Evolutionary conservation across 495 filamentous ascomycete genomes (phyloP), one percentile per base, ranked within the genome.

Genomic region (Penicillium antarcticum): DNA sequence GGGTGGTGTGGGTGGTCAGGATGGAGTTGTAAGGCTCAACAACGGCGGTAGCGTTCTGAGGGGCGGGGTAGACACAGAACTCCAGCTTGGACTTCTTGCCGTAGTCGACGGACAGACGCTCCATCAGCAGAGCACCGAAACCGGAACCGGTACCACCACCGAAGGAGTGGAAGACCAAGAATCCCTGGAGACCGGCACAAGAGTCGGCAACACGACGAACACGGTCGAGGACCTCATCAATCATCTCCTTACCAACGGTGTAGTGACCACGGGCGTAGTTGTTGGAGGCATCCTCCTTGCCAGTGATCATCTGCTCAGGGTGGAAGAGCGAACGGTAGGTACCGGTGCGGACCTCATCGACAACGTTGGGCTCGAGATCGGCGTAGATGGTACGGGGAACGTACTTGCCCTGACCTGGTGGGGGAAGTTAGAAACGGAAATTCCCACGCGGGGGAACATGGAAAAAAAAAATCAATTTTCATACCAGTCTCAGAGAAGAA

Each of bases 1-100:
- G 86, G 61, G 95, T 98, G 62, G 91, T 97, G 80, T 98, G 94
- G 50, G 94, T 98, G 60, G 95, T 96, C 48, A 98, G 81, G 72
- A 97, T 96, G 43, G 95, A 96, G 80, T 97, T 98, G 82, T 98
- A 98, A 21, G 94, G 94, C 81, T 98, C 94, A 56, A 98, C 94
- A 48, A 98, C 92, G 43, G 95, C 92, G 60, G 92, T 97, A 58
- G 91, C 90, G 58, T 92, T 92, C 77, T 91, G 92, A 36, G 95
- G 95, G 57, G 94, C 91, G 57, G 94, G 94, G 78, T 98, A 98
- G 60, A 98, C 91, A 68, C 91, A 94, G 79, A 97, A 97, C 76
- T 98, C 94, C 44, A 98, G 82, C 87, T 98, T 98, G 80, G 86
- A 90, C 86, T 98, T 98, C 85, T 98, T 98, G 73, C 91, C 91